These are phyloP conservation scores for Sclerotinia minor DNA, from an alignment of 2,329 filamentous ascomycete genomes.

Conservation along the genomic window DNA sequence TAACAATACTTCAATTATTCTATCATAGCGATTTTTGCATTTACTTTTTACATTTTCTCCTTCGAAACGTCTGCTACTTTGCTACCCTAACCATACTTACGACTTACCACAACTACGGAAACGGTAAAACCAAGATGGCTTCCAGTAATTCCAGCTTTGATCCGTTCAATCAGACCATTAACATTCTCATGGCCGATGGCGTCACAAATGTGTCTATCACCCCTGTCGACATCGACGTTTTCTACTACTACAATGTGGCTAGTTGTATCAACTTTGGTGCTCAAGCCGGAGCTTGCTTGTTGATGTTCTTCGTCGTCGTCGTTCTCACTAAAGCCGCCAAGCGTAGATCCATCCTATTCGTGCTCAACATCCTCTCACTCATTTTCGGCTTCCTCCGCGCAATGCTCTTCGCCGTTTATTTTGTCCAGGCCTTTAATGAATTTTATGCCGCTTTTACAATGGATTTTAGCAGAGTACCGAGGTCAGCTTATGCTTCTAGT, in stretches of 20 bases:
- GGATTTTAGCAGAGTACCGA: slow-evolving; percentile 49
- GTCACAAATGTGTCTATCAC: slow-evolving; percentile 44
- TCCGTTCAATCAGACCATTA: slow-evolving; percentile 53
- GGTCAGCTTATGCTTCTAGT: slow-evolving; percentile 48
- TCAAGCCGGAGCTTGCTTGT: slow-evolving; percentile 59
- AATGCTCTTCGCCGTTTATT: slow-evolving; percentile 51
- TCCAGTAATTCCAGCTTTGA: slow-evolving; percentile 44
- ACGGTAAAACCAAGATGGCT: slow-evolving; percentile 4
- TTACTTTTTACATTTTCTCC: not conserved
- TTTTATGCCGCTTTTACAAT: slow-evolving; percentile 51
- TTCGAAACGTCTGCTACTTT: not conserved
- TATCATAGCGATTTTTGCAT: slow-evolving; percentile 1
- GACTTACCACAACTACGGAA: not conserved
- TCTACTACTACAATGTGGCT: slow-evolving; percentile 49
- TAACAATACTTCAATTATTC: not conserved
- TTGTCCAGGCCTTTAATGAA: slow-evolving; percentile 52
- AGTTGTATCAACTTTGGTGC: slow-evolving; percentile 57
- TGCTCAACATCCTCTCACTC: slow-evolving; percentile 59
- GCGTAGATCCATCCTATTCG: slow-evolving; percentile 57
- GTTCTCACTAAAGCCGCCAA: slow-evolving; percentile 61
- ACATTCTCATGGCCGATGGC: slow-evolving; percentile 48
- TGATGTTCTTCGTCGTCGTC: slow-evolving; percentile 58
- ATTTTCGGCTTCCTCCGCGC: slow-evolving; percentile 54
- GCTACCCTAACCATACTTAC: not conserved
- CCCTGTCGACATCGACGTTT: slow-evolving; percentile 48